Conservation (phyloP, 2,329 filamentous ascomycete species). For the Talaromyces sp. region DNA sequence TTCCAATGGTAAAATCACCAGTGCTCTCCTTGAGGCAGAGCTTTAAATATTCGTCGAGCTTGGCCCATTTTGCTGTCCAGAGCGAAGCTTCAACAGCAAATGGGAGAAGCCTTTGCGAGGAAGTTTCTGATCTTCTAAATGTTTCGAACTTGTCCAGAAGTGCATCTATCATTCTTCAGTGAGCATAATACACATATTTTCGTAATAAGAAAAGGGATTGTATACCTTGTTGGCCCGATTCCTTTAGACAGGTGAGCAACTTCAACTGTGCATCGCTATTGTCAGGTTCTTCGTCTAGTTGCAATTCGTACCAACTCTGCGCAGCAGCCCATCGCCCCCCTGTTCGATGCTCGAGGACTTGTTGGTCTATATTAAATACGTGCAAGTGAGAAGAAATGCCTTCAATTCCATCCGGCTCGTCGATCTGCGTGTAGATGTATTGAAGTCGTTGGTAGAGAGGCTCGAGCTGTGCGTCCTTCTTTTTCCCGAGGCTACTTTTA, state of each 20-base stretch:
- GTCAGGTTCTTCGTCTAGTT: conserved; percentile 71
- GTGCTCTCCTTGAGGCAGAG: conserved; percentile 30
- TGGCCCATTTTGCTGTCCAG: conserved; percentile 78
- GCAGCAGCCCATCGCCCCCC: conserved; percentile 90
- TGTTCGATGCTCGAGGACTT: conserved; percentile 87
- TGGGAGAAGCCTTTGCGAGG: conserved; percentile 63
- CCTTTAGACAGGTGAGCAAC: conserved; percentile 80
- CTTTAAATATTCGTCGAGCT: conserved; percentile 61
- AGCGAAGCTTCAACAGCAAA: conserved; percentile 89
- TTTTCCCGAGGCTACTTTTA: conserved; percentile 26
- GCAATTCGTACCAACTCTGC: conserved; percentile 96
- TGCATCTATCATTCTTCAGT: conserved; percentile 53
- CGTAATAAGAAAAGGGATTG: conserved; percentile 18
- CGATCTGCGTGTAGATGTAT: conserved; percentile 93
- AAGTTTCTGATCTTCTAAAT: conserved; percentile 52
- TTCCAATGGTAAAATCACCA: conserved; percentile 74
- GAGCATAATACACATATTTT: background rate
- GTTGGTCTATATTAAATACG: conserved; percentile 85
- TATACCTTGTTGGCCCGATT: conserved; percentile 91
- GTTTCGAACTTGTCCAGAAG: conserved; percentile 81
- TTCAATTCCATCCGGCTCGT: conserved; percentile 94
- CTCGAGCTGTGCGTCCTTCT: conserved; percentile 49
- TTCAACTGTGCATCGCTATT: conserved; percentile 75
- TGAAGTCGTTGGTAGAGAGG: conserved; percentile 73
- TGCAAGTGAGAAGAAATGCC: conserved; percentile 85